Percentiles rank a stretch among this genome's conserved stretches.
Evolutionary conservation across 305 asterid genomes (phyloP).

Genomic region (Solanum hybrid): DNA sequence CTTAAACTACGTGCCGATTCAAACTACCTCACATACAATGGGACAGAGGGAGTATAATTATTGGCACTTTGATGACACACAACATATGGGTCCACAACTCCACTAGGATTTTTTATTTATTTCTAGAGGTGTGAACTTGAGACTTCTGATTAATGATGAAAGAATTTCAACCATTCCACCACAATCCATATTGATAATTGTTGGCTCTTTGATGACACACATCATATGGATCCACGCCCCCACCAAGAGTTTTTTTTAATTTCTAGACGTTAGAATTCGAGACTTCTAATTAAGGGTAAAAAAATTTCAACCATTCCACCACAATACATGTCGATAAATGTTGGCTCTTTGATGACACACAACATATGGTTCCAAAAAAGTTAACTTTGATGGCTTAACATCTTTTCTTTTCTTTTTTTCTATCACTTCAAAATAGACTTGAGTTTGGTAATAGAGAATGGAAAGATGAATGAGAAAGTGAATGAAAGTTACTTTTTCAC

Average conservation of each 20-base stretch:
- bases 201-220: background rate
- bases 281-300: background rate
- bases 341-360: background rate
- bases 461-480: conserved; percentile 3
- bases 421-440: background rate
- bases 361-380: background rate
- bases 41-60: too few relatives aligned
- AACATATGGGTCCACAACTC: background rate
- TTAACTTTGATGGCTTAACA: background rate
- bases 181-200: background rate
- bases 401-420: background rate
- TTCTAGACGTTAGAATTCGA: accelerated
- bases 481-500: background rate
- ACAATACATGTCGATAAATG: background rate
- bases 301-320: accelerated
- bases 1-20: too few relatives aligned
- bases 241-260: accelerated
- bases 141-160: background rate
- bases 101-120: background rate
- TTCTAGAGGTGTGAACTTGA: background rate
- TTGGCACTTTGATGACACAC: background rate
- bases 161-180: background rate
- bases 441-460: background rate
- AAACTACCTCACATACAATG: too few relatives aligned
- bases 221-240: background rate